Evolutionary conservation across 2,329 filamentous ascomycete species (phyloP).

Genomic region (Microcyclosporella mali): DNA sequence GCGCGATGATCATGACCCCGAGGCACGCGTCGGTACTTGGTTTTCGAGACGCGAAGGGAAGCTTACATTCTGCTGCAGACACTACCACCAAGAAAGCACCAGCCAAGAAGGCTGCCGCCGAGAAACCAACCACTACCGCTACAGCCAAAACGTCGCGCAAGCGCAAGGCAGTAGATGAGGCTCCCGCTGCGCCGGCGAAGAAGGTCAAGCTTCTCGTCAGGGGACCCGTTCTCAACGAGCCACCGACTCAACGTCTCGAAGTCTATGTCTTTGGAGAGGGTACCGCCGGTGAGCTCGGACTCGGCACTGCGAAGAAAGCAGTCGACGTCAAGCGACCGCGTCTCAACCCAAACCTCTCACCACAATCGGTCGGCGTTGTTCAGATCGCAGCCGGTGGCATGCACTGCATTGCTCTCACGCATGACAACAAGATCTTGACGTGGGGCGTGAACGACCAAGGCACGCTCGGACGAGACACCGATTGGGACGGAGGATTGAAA

Average conservation of each 20-base stretch:
- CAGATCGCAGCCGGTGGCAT: slow-evolving; percentile 74
- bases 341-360: slow-evolving; percentile 55
- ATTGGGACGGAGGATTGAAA: slow-evolving; percentile 57
- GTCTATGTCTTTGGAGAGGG: slow-evolving; percentile 78
- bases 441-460: slow-evolving; percentile 87
- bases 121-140: slow-evolving; percentile 4
- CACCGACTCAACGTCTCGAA: slow-evolving; percentile 59
- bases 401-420: slow-evolving; percentile 70
- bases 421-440: slow-evolving; percentile 73
- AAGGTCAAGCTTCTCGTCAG: slow-evolving; percentile 26
- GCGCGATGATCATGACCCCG: slow-evolving; percentile 10
- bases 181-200: slow-evolving; percentile 26
- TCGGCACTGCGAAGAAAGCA: slow-evolving; percentile 60
- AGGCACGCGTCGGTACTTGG: slow-evolving; percentile 6
- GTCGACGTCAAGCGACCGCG: slow-evolving; percentile 71
- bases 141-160: slow-evolving; percentile 20
- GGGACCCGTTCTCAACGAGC: slow-evolving; percentile 52
- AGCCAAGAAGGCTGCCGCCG: slow-evolving; percentile 13
- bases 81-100: slow-evolving; percentile 21
- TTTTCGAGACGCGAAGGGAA: slow-evolving; percentile 10
- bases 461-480: slow-evolving; percentile 68
- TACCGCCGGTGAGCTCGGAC: slow-evolving; percentile 72
- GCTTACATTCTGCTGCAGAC: slow-evolving; percentile 20
- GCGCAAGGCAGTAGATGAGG: slow-evolving; percentile 26
- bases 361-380: slow-evolving; percentile 59